Percentiles rank a stretch among this genome's conserved stretches.
phyloP scores from a whole-genome alignment of 805 yeast species.

The Ogataea ganodermae region DNA sequence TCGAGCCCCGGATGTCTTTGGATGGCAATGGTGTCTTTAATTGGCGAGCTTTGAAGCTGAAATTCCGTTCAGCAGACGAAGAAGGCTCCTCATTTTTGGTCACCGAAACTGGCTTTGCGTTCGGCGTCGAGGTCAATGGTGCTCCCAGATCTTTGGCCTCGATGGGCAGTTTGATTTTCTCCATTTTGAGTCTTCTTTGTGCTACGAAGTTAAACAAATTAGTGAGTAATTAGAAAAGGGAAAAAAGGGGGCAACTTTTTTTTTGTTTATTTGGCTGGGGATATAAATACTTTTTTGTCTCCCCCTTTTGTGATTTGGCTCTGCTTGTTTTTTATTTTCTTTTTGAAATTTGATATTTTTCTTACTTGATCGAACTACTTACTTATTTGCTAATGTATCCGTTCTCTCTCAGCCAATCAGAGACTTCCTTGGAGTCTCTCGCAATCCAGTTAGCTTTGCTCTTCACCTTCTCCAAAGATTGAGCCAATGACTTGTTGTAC shows the following conservation, averaged over 20 bases:
- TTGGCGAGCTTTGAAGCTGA: slow-evolving; percentile 3
- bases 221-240: too few relatives aligned
- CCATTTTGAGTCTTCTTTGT: background rate
- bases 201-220: background rate
- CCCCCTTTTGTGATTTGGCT: background rate
- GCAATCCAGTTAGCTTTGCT: slow-evolving; percentile 56
- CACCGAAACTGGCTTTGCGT: background rate
- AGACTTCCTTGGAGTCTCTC: slow-evolving; percentile 50
- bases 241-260: background rate
- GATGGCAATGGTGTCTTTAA: slow-evolving; percentile 16
- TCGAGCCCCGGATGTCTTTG: slow-evolving; percentile 4
- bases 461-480: slow-evolving; percentile 57
- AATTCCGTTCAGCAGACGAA: background rate
- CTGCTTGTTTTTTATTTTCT: too few relatives aligned
- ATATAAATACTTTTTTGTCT: too few relatives aligned
- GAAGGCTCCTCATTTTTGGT: background rate
- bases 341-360: background rate
- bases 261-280: too few relatives aligned
- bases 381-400: slow-evolving; percentile 21
- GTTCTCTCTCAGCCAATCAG: slow-evolving; percentile 43
- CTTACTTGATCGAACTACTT: too few relatives aligned
- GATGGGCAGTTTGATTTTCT: background rate
- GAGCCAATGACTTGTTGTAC: slow-evolving; percentile 58
- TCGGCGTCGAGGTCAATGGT: slow-evolving; percentile 6
- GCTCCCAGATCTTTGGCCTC: background rate